These are phyloP conservation scores for Paraphoma chrysanthemicola DNA, from an alignment of 2,329 filamentous ascomycete genomes.

Conservation along the genomic window DNA sequence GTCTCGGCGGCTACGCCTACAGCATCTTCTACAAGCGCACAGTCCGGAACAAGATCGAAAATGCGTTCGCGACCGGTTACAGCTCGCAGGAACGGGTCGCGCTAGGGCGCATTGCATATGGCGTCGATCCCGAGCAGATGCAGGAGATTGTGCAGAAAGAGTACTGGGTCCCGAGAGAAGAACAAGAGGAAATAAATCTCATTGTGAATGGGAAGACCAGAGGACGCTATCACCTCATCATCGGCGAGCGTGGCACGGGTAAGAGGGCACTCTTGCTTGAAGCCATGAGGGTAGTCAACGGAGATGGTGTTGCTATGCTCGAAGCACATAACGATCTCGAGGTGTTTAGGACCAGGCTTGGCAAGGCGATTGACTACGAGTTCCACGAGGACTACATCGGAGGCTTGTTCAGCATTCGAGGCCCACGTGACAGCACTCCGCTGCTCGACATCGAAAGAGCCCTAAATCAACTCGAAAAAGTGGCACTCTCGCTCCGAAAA, in stretches of 20 bases:
- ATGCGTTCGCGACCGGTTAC: constrained; percentile 42
- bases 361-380: constrained; percentile 94
- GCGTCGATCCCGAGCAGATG: constrained; percentile 31
- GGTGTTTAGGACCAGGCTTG: constrained; percentile 89
- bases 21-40: constrained; percentile 42
- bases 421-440: constrained; percentile 88
- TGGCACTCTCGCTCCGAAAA: constrained; percentile 75
- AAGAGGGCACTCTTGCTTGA: constrained; percentile 96
- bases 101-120: constrained; percentile 38
- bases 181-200: constrained; percentile 79
- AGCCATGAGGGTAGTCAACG: constrained; percentile 89
- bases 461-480: constrained; percentile 96
- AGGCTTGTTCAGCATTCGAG: constrained; percentile 89
- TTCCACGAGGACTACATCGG: constrained; percentile 98
- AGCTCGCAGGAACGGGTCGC: constrained; percentile 44
- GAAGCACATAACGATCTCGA: constrained; percentile 94
- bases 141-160: constrained; percentile 53
- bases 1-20: constrained; percentile 43
- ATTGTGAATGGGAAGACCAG: constrained; percentile 75
- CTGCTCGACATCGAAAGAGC: constrained; percentile 94
- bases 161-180: constrained; percentile 82
- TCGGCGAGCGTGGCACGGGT: constrained; percentile 94
- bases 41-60: constrained; percentile 41
- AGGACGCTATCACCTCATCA: constrained; percentile 88
- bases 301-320: constrained; percentile 89